Conservation (phyloP, 2,329 filamentous ascomycete genomes). For the Penicillium sp. region DNA sequence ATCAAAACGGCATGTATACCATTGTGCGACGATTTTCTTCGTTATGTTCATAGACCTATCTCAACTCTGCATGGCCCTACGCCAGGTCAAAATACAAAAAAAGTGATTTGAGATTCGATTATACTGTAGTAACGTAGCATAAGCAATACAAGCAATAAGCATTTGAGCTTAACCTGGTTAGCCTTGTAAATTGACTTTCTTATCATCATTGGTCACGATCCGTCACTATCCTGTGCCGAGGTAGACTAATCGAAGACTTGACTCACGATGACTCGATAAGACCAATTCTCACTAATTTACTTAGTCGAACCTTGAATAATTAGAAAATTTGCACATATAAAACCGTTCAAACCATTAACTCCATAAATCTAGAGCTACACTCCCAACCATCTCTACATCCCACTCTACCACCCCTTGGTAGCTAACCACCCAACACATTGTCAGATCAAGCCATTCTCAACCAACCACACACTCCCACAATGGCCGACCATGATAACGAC, state of each 20-base stretch:
- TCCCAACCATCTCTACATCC: background rate
- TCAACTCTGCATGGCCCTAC: conserved; percentile 26
- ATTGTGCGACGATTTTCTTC: conserved; percentile 12
- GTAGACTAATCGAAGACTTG: background rate
- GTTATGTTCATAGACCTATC: conserved; percentile 27
- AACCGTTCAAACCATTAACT: background rate
- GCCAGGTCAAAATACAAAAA: conserved; percentile 24
- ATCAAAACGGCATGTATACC: conserved; percentile 27
- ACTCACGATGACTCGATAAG: background rate
- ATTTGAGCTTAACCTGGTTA: no score
- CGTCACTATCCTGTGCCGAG: no score
- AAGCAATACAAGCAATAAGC: background rate
- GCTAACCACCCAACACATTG: background rate
- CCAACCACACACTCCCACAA: background rate
- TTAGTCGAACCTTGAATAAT: background rate
- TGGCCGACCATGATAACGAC: background rate
- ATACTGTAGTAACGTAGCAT: background rate
- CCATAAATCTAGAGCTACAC: background rate
- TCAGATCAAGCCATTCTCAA: background rate
- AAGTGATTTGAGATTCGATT: conserved; percentile 12
- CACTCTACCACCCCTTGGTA: background rate
- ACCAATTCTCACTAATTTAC: background rate
- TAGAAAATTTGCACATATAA: background rate
- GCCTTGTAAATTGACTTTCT: no score
- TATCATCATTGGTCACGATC: background rate